Evolutionary conservation across 805 yeast species (phyloP).

Genomic region (Saccharomycopsis amapae): DNA sequence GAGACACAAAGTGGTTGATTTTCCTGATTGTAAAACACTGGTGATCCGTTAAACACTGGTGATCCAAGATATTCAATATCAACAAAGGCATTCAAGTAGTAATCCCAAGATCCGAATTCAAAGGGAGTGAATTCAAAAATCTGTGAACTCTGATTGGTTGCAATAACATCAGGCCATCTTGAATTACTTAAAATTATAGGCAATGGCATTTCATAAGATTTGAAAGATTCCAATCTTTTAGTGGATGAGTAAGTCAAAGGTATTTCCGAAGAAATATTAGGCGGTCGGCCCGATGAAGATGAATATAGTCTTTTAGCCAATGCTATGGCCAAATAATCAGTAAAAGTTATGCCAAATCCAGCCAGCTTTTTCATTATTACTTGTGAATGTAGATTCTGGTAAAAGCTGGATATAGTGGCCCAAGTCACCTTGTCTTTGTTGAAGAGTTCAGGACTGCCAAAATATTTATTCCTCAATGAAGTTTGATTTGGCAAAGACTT

Average conservation of each 20-base stretch:
- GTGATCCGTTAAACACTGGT: constrained; percentile 34
- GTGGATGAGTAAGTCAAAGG: constrained; percentile 50
- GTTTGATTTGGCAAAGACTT: too few species aligned
- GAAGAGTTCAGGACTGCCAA: background rate
- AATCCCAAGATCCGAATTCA: constrained; percentile 67
- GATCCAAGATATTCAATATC: constrained; percentile 50
- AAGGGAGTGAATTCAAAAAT: constrained; percentile 55
- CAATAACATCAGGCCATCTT: constrained; percentile 32
- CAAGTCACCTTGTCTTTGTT: constrained; percentile 9
- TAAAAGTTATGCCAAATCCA: constrained; percentile 51
- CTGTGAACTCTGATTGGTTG: constrained; percentile 33
- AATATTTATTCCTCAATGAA: too few species aligned
- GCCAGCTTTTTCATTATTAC: constrained; percentile 44
- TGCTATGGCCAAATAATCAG: constrained; percentile 67
- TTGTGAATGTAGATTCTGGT: constrained; percentile 42
- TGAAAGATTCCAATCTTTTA: constrained; percentile 51
- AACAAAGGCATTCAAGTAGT: constrained; percentile 38
- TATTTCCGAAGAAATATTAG: constrained; percentile 45
- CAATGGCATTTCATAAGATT: constrained; percentile 59
- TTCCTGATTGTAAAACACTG: constrained; percentile 22
- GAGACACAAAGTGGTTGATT: constrained; percentile 36
- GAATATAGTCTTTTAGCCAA: constrained; percentile 46
- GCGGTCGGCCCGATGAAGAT: too few species aligned
- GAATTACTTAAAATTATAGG: constrained; percentile 57
- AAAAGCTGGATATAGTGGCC: constrained; percentile 39